Percentiles rank a stretch among this genome's conserved stretches.
These are phyloP conservation scores for Tetraselmis chui DNA, from an alignment of 139 green algal species.

Conservation along the genomic window DNA sequence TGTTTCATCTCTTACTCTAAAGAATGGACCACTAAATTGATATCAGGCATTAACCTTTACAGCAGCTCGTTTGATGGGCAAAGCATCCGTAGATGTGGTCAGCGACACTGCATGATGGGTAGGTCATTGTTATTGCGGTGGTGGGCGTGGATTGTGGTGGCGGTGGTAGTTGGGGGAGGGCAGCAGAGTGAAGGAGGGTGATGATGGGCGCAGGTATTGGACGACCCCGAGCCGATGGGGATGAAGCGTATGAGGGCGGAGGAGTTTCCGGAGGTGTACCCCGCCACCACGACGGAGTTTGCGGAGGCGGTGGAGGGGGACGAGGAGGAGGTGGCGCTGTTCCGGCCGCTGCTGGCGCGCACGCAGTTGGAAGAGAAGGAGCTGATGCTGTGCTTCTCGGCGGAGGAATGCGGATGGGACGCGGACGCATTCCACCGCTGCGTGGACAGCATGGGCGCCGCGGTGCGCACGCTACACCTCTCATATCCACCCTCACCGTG, in stretches of 20 bases:
- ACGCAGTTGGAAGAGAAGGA: constrained; percentile 52
- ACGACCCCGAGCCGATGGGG: constrained; percentile 47
- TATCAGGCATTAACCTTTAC: too few species aligned
- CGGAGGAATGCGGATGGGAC: constrained; percentile 38
- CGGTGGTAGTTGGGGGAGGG: too few species aligned
- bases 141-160: too few species aligned
- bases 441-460: constrained; percentile 53
- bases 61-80: too few species aligned
- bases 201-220: constrained; percentile 27
- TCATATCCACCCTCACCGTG: background rate
- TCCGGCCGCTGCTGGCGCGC: constrained; percentile 55
- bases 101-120: too few species aligned
- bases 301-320: constrained; percentile 46
- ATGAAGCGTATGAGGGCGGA: constrained; percentile 52
- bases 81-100: too few species aligned
- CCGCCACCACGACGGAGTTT: constrained; percentile 35
- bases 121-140: too few species aligned
- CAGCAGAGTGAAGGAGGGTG: too few species aligned
- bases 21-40: too few species aligned
- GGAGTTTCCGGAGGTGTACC: constrained; percentile 38
- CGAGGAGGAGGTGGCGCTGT: constrained; percentile 20
- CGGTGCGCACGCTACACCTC: constrained; percentile 2
- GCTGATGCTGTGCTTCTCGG: constrained; percentile 25
- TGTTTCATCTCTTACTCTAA: too few species aligned
- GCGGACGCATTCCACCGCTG: constrained; percentile 46